phyloP scores from a whole-genome alignment of 2,329 filamentous ascomycete species.

The Torrubiella hemipterigena region DNA sequence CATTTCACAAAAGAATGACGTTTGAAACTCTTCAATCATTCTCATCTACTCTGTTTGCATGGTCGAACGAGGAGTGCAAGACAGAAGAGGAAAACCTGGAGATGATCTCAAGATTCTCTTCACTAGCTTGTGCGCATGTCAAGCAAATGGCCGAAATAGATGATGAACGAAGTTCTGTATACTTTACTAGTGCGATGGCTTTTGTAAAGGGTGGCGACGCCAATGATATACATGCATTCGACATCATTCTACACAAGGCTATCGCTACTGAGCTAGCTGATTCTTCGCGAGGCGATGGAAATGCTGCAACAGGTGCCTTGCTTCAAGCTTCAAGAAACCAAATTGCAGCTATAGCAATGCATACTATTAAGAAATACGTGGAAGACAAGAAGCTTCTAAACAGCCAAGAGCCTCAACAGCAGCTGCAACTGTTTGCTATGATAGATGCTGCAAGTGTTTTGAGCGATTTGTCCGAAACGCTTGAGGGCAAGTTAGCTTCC shows the following conservation, averaged over 20 bases:
- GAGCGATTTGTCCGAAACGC: slow-evolving; percentile 10
- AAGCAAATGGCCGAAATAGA: slow-evolving; percentile 31
- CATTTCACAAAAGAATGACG: slow-evolving; percentile 34
- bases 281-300: slow-evolving; percentile 14
- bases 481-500: slow-evolving; percentile 17
- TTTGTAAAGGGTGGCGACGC: slow-evolving; percentile 7
- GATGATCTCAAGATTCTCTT: slow-evolving; percentile 19
- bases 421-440: slow-evolving; percentile 19
- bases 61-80: slow-evolving; percentile 7
- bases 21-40: slow-evolving; percentile 25
- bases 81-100: slow-evolving; percentile 15
- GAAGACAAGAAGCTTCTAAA: slow-evolving; percentile 18
- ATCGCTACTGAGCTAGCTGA: slow-evolving; percentile 16
- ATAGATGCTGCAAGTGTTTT: slow-evolving; percentile 17
- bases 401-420: slow-evolving; percentile 9
- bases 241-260: slow-evolving; percentile 22
- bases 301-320: slow-evolving; percentile 15
- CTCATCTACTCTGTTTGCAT: slow-evolving; percentile 13
- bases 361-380: slow-evolving; percentile 14
- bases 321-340: no score
- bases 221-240: slow-evolving; percentile 13
- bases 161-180: slow-evolving; percentile 28
- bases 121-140: slow-evolving; percentile 18
- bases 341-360: slow-evolving; percentile 14
- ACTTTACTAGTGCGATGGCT: slow-evolving; percentile 18